These are phyloP conservation scores for Caryocar brasiliense DNA, from an alignment of 441 rosid genomes.

Conservation along the genomic window DNA sequence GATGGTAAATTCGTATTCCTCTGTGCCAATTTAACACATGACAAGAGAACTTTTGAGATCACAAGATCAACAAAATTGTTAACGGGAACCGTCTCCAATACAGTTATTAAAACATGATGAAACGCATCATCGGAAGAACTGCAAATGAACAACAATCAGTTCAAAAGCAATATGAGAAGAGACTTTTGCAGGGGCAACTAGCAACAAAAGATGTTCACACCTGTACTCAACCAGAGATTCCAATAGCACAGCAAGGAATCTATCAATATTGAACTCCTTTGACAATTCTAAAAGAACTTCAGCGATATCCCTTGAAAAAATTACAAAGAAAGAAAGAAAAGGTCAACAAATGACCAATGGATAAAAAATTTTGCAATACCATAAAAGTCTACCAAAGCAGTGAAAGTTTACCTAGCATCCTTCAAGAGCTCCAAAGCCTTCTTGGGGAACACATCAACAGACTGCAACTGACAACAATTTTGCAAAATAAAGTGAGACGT, in stretches of 20 bases:
- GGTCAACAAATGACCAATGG: background rate
- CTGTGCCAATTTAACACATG: conserved; percentile 54
- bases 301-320: conserved; percentile 46
- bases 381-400: background rate
- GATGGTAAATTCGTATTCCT: conserved; percentile 30
- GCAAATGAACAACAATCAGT: conserved; percentile 27
- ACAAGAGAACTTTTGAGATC: conserved; percentile 51
- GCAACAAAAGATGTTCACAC: conserved; percentile 32
- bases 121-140: conserved; percentile 60
- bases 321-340: conserved; percentile 13
- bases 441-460: conserved; percentile 52
- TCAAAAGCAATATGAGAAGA: conserved; percentile 6
- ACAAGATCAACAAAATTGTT: conserved; percentile 42
- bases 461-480: conserved; percentile 47
- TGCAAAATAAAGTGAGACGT: conserved; percentile 20
- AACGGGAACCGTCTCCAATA: conserved; percentile 61
- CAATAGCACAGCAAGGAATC: conserved; percentile 56
- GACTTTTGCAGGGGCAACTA: background rate
- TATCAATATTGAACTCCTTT: conserved; percentile 67
- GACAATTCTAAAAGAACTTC: conserved; percentile 60
- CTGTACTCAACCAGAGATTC: conserved; percentile 61
- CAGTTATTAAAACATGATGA: conserved; percentile 39
- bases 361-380: background rate
- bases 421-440: conserved; percentile 65
- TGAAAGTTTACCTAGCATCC: conserved; percentile 47